Evolutionary conservation across 2,329 filamentous ascomycete genomes (phyloP), one percentile per base, ranked within the genome.

Genomic region (Pseudogymnoascus sp.): DNA sequence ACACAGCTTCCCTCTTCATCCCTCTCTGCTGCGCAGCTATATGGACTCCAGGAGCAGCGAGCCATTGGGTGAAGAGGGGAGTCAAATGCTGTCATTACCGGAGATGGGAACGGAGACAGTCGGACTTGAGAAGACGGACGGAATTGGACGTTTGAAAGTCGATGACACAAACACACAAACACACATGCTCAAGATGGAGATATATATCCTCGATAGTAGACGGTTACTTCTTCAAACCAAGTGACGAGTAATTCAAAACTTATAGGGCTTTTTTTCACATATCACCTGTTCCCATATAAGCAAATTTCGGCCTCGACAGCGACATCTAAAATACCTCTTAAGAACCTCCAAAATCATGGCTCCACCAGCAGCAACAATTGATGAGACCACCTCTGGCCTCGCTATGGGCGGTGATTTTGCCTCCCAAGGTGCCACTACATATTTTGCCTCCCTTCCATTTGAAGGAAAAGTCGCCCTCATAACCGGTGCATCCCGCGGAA

Each of bases 401-500:
- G 26, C 56, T 21, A 37, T 60, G 31, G 56, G 56, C 31, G 56
- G 56, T 23, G 56, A 37, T 23, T 3, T 26, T 60, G 31, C n/a
- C 11, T 11, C 19, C 31, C 56, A 35, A 60, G 21, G 17, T 26
- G 56, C 31, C 56, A 21, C 10, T 60, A 60, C 56, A 35, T 35
- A 11, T 35, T 35, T 35, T 38, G 5, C 56, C 31, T 35, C 38
- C 15, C 42, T 62, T 50, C 78, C 76, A 76, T 74, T 83, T 56
- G 74, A 76, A 40, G 79, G 79, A 68, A 83, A 82, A 72, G 78
- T 83, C 23, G 80, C 85, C 64, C 79, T 89, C 66, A 79, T 89
- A 73, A 89, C 87, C 15, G 87, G 83, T 42, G 77, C 83, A 59
- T 84, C 85, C 61, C 85, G 86, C 37, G 87, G 87, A 63, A 89